phyloP scores from a whole-genome alignment of 352 stramenopile genomes.

The Globisporangium cystogenes region DNA sequence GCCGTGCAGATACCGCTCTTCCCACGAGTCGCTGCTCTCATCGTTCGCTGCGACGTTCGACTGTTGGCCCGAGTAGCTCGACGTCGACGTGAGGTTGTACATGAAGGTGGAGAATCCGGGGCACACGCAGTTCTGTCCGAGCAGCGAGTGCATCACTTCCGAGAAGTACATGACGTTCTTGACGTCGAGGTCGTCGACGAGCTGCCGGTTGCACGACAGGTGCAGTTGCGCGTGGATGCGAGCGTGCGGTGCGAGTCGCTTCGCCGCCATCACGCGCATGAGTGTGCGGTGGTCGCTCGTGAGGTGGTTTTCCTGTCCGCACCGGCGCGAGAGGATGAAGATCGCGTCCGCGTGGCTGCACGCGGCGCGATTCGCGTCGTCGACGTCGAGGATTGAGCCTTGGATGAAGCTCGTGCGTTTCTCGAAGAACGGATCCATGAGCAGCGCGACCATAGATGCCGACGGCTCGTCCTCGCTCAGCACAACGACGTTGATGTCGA shows the following conservation, averaged over 20 bases:
- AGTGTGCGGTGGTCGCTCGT: slow-evolving; percentile 74
- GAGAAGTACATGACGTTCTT: slow-evolving; percentile 80
- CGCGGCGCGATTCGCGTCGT: slow-evolving; percentile 68
- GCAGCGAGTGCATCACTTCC: slow-evolving; percentile 69
- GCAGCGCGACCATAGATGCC: slow-evolving; percentile 63
- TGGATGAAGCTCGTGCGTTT: slow-evolving; percentile 83
- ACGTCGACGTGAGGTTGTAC: slow-evolving; percentile 82
- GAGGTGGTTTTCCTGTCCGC: slow-evolving; percentile 61
- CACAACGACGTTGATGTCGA: slow-evolving; percentile 75
- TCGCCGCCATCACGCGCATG: slow-evolving; percentile 74
- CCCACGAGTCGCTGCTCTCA: slow-evolving; percentile 40
- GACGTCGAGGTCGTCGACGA: slow-evolving; percentile 71
- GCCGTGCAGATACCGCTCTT: slow-evolving; percentile 67
- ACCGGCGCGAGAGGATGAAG: slow-evolving; percentile 68
- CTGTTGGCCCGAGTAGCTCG: slow-evolving; percentile 42
- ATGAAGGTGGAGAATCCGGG: slow-evolving; percentile 85
- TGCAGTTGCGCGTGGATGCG: slow-evolving; percentile 77
- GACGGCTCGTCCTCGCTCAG: slow-evolving; percentile 72
- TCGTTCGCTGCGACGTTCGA: slow-evolving; percentile 13
- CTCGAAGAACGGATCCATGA: slow-evolving; percentile 82
- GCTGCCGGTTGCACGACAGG: slow-evolving; percentile 61
- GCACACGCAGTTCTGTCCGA: slow-evolving; percentile 85
- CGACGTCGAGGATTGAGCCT: slow-evolving; percentile 70
- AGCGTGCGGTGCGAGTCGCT: slow-evolving; percentile 44
- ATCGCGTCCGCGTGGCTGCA: slow-evolving; percentile 62